phyloP scores from a whole-genome alignment of 169 alveolate species.

The Besnoitia besnoiti region DNA sequence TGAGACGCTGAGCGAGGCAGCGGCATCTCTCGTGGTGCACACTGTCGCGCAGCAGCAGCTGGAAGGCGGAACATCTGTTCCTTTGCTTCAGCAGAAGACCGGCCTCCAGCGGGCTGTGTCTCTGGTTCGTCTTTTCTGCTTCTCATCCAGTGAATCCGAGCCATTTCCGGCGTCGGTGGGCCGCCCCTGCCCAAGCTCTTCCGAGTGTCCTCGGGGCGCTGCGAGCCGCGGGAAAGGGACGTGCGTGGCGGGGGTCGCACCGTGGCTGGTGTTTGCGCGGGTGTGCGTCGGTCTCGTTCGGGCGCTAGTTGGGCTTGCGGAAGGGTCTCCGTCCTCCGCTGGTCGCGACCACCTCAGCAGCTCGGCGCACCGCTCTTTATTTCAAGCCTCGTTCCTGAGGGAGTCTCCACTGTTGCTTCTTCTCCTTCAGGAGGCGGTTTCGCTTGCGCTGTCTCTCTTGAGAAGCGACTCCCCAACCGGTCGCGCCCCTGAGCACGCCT shows the following conservation, averaged over 20 bases:
- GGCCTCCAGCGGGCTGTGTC: neutral
- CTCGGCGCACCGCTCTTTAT: neutral
- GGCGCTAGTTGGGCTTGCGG: neutral
- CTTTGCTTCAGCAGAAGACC: neutral
- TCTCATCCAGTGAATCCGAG: neutral
- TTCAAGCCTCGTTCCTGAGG: neutral
- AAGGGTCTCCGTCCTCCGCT: neutral
- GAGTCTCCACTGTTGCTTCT: neutral
- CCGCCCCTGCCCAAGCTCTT: neutral
- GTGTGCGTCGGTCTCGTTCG: neutral
- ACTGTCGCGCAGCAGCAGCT: constrained; percentile 6
- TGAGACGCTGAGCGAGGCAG: neutral
- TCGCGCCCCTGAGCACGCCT: too few relatives aligned
- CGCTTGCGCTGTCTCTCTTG: neutral
- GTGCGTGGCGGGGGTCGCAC: neutral
- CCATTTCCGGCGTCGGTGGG: too few relatives aligned
- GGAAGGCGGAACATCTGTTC: neutral
- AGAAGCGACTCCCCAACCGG: neutral
- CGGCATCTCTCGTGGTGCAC: neutral
- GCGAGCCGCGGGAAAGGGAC: neutral
- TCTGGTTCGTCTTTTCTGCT: neutral
- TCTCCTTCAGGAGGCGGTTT: neutral
- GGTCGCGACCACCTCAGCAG: neutral
- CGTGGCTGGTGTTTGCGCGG: neutral
- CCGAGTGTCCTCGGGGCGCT: neutral